Conservation (phyloP, 2,329 filamentous ascomycete species). For the Penicillium verrucosum region DNA sequence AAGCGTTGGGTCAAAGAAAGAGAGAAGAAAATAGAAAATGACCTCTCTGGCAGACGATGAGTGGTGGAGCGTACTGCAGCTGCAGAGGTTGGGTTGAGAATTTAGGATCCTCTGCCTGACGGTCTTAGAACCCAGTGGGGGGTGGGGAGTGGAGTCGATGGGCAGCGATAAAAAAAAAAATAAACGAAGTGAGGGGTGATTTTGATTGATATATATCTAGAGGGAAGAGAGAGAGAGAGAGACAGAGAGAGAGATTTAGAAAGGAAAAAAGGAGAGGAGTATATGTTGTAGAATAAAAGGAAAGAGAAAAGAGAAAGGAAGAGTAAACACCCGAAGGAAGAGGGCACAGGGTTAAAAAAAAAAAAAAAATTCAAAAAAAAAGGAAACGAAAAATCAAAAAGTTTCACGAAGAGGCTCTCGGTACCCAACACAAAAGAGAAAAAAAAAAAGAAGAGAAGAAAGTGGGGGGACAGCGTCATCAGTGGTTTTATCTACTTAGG, state of each 20-base stretch:
- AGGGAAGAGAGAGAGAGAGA: not conserved
- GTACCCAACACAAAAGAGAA: constrained; percentile 20
- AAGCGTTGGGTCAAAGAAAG: constrained; percentile 12
- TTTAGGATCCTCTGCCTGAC: constrained; percentile 22
- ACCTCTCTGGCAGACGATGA: constrained; percentile 14
- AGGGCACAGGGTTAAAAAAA: not conserved
- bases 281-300: not conserved
- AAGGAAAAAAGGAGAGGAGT: not conserved
- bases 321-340: constrained; percentile 2
- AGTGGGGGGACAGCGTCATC: constrained; percentile 15
- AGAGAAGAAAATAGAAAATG: constrained; percentile 4
- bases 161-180: constrained; percentile 11
- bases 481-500: not conserved
- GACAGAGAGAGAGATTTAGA: not conserved
- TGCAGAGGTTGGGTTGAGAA: constrained; percentile 24
- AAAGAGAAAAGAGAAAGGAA: constrained; percentile 1
- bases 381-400: not conserved
- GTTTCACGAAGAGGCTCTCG: constrained; percentile 23
- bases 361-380: not conserved
- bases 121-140: constrained; percentile 23
- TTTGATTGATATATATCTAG: constrained; percentile 1
- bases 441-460: constrained; percentile 6
- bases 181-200: constrained; percentile 10
- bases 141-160: constrained; percentile 11
- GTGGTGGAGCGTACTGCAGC: constrained; percentile 23